Evolutionary conservation across 2,329 filamentous ascomycete genomes (phyloP).

Genomic region (Curvularia eragrostidis): DNA sequence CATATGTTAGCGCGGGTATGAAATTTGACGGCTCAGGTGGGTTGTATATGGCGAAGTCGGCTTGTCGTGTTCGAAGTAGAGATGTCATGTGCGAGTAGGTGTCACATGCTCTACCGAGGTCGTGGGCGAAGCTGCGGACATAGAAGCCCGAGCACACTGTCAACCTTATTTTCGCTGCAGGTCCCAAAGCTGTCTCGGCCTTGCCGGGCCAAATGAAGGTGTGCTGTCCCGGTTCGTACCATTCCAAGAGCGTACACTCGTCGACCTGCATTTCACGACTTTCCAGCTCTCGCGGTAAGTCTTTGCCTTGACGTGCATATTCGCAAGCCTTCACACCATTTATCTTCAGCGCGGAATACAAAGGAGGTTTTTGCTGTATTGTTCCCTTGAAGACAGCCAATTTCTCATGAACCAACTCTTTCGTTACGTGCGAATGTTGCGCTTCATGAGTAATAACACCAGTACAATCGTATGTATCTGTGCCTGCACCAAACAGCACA

Average conservation of each 20-base stretch:
- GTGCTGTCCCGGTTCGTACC: conserved; percentile 30
- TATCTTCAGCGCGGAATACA: conserved; percentile 43
- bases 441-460: conserved; percentile 26
- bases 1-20: conserved; percentile 29
- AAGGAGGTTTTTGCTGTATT: conserved; percentile 35
- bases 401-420: conserved; percentile 26
- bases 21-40: conserved; percentile 9
- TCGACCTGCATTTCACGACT: conserved; percentile 38
- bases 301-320: conserved; percentile 34
- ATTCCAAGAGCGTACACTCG: conserved; percentile 38
- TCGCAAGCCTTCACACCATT: conserved; percentile 41
- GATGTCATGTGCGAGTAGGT: conserved; percentile 35
- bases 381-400: conserved; percentile 30
- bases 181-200: conserved; percentile 16
- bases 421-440: conserved; percentile 25
- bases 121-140: conserved; percentile 43
- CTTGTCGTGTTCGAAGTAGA: conserved; percentile 36
- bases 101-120: conserved; percentile 37
- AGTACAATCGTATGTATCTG: conserved; percentile 40
- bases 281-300: conserved; percentile 35
- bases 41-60: conserved; percentile 23
- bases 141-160: conserved; percentile 43
- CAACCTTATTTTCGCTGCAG: conserved; percentile 32
- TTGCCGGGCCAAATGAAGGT: conserved; percentile 22
- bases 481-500: conserved; percentile 39